Evolutionary conservation across 148 eudicot genomes (phyloP).

Genomic region (Polygonum maritimum): DNA sequence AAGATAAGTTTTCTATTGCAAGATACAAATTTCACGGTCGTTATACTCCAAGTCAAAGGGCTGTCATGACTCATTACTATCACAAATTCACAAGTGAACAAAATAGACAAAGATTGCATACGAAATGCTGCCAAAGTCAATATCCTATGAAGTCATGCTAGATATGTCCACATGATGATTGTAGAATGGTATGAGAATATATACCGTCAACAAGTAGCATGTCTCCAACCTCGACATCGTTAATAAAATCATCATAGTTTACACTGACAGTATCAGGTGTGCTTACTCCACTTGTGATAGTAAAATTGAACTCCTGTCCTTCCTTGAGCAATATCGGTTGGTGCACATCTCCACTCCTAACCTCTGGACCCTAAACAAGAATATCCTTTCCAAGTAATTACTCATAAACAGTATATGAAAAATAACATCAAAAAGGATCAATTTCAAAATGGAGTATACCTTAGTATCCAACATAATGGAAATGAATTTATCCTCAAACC

Average conservation of each 20-base stretch:
- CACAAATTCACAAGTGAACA: not conserved
- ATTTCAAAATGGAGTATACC: conserved; percentile 26
- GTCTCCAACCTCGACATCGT: conserved; percentile 89
- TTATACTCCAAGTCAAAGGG: not conserved
- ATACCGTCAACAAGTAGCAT: conserved; percentile 89
- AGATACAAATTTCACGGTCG: not conserved
- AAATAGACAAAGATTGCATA: not conserved
- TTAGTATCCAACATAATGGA: conserved; percentile 97
- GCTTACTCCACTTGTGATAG: conserved; percentile 82
- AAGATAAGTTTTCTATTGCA: not conserved
- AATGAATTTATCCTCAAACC: conserved; percentile 70
- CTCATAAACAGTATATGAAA: not conserved
- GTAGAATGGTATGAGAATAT: conserved; percentile 6
- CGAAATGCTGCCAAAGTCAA: not conserved
- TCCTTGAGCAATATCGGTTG: conserved; percentile 76
- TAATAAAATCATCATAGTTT: conserved; percentile 89
- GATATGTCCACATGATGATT: not conserved
- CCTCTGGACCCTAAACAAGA: conserved; percentile 77
- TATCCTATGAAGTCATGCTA: not conserved
- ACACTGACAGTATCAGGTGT: conserved; percentile 84
- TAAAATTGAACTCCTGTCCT: conserved; percentile 90
- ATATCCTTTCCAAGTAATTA: not conserved
- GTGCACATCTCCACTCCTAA: conserved; percentile 96
- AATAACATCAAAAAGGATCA: no score
- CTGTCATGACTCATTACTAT: not conserved